Base-by-base conservation (phyloP, 345 rosid genomes). In the Linum lewisii region DNA sequence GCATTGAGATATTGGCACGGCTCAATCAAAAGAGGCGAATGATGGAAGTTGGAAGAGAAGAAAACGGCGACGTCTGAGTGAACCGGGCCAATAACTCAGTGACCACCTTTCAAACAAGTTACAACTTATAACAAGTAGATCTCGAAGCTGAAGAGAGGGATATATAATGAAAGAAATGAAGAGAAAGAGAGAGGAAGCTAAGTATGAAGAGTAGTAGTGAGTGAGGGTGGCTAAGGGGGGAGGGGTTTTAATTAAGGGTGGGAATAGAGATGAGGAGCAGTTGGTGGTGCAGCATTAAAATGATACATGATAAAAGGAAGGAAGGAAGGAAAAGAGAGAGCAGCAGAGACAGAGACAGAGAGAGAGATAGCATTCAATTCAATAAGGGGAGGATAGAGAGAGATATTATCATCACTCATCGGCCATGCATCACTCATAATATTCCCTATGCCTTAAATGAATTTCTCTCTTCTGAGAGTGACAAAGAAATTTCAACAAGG, bases 1-100 rank as follows among this genome's bases (percentile, higher is more conserved):
- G 90, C 76, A 81, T 78, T 73, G 82, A 73, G 96, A 88, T 88
- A 85, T 88, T 88, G 93, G 86, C 93, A 85, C 93, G 93, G 90
- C 96, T 88, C 90, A 88, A 88, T 88, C 93, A 88, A 78, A 85
- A 42, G 47, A 16, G 15, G 16, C 15, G 18, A 11, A 11, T 16
- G 9, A 38, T 8, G 2, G n/a, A n/a, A n/a, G n/a, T n/a, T n/a
- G n/a, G n/a, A 42, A 42, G 47, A 42, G 13, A 42, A 11, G 2
- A 3, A 42, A 2, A 16, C 47, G 47, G 18, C 18, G 2, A 6
- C 47, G 14, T 42, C 47, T 42, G 47, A 42, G 47, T 42, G 47
- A 42, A 42, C 47, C 47, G 47, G 16, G 47, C 47, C 47, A 7
- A 42, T 42, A 42, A 11, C 47, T 11, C 47, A 42, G 16, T 42